Evolutionary conservation across 1,284 basidiomycete genomes (phyloP).

Genomic region (Heliocybe sulcata): DNA sequence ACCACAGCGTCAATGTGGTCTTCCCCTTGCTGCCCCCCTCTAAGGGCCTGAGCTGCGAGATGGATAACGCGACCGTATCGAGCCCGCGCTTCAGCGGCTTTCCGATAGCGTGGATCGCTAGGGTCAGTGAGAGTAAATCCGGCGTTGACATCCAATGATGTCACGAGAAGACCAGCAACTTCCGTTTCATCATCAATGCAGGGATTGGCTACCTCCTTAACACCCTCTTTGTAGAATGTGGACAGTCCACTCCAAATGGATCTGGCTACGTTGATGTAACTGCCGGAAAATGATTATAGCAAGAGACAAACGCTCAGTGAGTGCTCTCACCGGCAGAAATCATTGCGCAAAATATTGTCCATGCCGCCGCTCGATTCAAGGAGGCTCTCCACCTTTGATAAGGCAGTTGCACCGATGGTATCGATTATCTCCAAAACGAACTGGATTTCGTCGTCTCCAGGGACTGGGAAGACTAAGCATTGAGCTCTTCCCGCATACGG

Average conservation of each 20-base stretch:
- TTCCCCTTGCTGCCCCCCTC: constrained; percentile 56
- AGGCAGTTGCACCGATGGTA: constrained; percentile 55
- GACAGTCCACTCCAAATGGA: constrained; percentile 71
- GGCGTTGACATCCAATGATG: constrained; percentile 56
- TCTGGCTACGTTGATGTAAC: constrained; percentile 56
- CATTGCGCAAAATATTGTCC: constrained; percentile 78
- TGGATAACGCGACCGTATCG: constrained; percentile 71
- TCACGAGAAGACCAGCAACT: constrained; percentile 57
- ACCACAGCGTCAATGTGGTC: constrained; percentile 92
- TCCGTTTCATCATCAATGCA: constrained; percentile 58
- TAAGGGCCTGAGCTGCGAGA: constrained; percentile 62
- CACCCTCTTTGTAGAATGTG: constrained; percentile 55
- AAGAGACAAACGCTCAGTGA: constrained; percentile 4
- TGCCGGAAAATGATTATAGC: constrained; percentile 18
- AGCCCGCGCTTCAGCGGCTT: constrained; percentile 49
- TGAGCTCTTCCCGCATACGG: background rate
- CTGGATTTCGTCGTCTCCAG: constrained; percentile 67
- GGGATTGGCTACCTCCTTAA: constrained; percentile 45
- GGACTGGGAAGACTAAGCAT: constrained; percentile 35
- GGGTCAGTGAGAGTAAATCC: constrained; percentile 75
- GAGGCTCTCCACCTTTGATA: constrained; percentile 65
- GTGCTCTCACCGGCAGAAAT: constrained; percentile 78
- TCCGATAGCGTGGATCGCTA: constrained; percentile 70
- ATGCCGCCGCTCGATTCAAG: constrained; percentile 50
- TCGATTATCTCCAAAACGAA: constrained; percentile 81